phyloP scores from a whole-genome alignment of 495 filamentous ascomycete genomes.

The Poronia punctata region DNA sequence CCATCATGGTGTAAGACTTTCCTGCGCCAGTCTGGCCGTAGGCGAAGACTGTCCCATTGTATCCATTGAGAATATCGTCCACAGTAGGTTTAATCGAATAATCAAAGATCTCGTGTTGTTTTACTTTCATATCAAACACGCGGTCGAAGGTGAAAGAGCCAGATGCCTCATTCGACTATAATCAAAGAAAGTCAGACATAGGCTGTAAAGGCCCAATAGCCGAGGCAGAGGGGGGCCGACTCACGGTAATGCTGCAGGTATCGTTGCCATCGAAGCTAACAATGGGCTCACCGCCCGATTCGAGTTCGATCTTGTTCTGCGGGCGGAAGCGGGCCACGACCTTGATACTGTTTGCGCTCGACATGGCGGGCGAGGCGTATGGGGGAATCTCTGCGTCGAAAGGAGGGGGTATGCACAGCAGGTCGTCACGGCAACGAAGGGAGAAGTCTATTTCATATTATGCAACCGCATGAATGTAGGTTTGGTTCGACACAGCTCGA shows the following conservation, averaged over 20 bases:
- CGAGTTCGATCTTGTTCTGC: slow-evolving; percentile 87
- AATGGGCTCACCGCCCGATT: slow-evolving; percentile 83
- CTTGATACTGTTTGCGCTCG: slow-evolving; percentile 53
- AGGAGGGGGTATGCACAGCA: slow-evolving; percentile 31
- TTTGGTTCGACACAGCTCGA: slow-evolving; percentile 18
- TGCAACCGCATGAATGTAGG: slow-evolving; percentile 2
- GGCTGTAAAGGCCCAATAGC: slow-evolving; percentile 4
- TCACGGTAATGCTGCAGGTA: slow-evolving; percentile 79
- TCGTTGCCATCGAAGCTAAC: slow-evolving; percentile 83
- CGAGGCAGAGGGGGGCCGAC: slow-evolving; percentile 26
- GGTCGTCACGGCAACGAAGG: slow-evolving; percentile 8
- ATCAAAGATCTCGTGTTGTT: slow-evolving; percentile 88
- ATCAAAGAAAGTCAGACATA: slow-evolving; percentile 3
- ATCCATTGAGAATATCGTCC: slow-evolving; percentile 96
- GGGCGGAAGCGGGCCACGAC: slow-evolving; percentile 97
- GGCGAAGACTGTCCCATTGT: slow-evolving; percentile 98
- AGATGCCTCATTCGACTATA: slow-evolving; percentile 71
- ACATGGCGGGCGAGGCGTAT: slow-evolving; percentile 38
- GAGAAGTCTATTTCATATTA: slow-evolving; percentile 21
- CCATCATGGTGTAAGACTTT: slow-evolving; percentile 99
- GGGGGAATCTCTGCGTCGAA: no score
- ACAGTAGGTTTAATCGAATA: slow-evolving; percentile 95
- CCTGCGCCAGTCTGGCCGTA: slow-evolving; percentile 98
- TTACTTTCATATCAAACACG: slow-evolving; percentile 86
- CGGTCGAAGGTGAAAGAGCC: slow-evolving; percentile 95